Evolutionary conservation across 257 asterid genomes (phyloP).

Genomic region (Echites panduratus): DNA sequence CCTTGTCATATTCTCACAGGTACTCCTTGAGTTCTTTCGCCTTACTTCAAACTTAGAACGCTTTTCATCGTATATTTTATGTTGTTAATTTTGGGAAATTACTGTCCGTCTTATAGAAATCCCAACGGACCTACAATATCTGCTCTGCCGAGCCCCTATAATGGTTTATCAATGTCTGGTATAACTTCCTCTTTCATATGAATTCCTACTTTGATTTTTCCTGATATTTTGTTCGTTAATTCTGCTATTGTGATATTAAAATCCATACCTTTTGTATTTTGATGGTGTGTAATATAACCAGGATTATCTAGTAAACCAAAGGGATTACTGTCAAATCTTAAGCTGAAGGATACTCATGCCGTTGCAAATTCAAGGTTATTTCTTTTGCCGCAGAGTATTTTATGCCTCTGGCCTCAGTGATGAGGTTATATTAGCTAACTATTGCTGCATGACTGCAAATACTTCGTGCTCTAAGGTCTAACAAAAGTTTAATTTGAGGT

Average conservation of each 20-base stretch:
- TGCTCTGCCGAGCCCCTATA: slow-evolving; percentile 44
- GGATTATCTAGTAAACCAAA: slow-evolving; percentile 52
- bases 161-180: slow-evolving; percentile 51
- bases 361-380: slow-evolving; percentile 45
- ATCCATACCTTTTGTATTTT: neutral
- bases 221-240: neutral
- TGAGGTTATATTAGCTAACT: neutral
- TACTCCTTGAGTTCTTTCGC: slow-evolving; percentile 10
- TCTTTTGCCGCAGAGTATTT: slow-evolving; percentile 10
- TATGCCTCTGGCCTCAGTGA: neutral
- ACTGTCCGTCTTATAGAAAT: slow-evolving; percentile 29
- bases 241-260: neutral
- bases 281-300: slow-evolving; percentile 25
- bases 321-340: slow-evolving; percentile 40
- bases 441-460: neutral
- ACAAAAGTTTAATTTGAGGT: neutral
- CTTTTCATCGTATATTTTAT: neutral
- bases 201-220: neutral
- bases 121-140: slow-evolving; percentile 31
- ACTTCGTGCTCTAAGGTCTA: neutral
- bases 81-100: neutral
- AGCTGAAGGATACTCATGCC: slow-evolving; percentile 29
- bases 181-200: slow-evolving; percentile 6
- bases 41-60: neutral
- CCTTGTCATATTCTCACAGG: slow-evolving; percentile 37